Evolutionary conservation across 305 asterid genomes (phyloP).

Genomic region (Plantago lanceolata): DNA sequence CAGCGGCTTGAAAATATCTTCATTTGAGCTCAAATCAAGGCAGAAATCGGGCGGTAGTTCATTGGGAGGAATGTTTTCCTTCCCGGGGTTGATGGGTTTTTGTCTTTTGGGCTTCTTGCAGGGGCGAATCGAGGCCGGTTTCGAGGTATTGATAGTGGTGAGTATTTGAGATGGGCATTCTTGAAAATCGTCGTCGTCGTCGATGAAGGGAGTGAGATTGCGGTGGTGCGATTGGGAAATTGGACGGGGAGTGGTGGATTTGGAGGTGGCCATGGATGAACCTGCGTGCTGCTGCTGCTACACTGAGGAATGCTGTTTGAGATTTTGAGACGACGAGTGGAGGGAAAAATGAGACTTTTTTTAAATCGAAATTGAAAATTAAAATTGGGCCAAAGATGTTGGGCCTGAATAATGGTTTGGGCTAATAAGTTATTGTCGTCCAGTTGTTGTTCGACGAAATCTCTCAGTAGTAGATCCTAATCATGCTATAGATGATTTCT

Average conservation of each 20-base stretch:
- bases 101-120: constrained; percentile 32
- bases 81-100: constrained; percentile 25
- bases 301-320: too few relatives aligned
- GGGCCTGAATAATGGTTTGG: too few relatives aligned
- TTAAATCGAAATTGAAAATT: too few relatives aligned
- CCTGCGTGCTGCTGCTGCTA: too few relatives aligned
- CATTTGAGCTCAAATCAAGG: constrained; percentile 47
- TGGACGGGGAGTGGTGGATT: constrained; percentile 1
- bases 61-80: constrained; percentile 33
- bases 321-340: too few relatives aligned
- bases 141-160: constrained; percentile 21
- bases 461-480: too few relatives aligned
- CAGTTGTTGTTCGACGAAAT: too few relatives aligned
- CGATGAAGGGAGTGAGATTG: constrained; percentile 23
- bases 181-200: constrained; percentile 57
- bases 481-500: too few relatives aligned
- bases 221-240: constrained; percentile 12
- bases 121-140: constrained; percentile 28
- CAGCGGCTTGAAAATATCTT: constrained; percentile 37
- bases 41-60: constrained; percentile 29
- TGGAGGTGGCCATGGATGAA: constrained; percentile 1
- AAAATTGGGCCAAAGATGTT: too few relatives aligned
- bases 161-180: constrained; percentile 36
- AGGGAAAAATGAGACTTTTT: too few relatives aligned
- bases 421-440: too few relatives aligned